Evolutionary conservation across 129 eudicot species (phyloP).

Genomic region (Centrapalus pauciflorus): DNA sequence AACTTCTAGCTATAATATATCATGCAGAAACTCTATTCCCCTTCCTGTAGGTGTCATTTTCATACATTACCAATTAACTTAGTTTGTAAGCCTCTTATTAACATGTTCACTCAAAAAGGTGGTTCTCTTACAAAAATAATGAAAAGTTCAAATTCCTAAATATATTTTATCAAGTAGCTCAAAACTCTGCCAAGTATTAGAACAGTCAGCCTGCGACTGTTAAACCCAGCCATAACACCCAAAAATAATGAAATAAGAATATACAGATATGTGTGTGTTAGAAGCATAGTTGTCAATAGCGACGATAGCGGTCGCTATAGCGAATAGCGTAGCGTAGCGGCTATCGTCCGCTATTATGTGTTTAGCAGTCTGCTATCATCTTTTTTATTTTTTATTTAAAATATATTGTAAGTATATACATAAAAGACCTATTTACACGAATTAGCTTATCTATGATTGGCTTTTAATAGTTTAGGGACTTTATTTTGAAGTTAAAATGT

Average conservation of each 20-base stretch:
- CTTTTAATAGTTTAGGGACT: no score
- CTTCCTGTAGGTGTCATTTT: not conserved
- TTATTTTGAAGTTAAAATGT: no score
- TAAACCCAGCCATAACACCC: not conserved
- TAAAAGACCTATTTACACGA: no score
- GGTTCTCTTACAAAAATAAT: not conserved
- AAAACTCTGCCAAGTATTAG: not conserved
- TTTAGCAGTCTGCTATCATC: no score
- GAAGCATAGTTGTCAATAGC: no score
- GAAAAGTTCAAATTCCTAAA: not conserved
- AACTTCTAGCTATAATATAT: not conserved
- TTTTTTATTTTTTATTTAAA: no score
- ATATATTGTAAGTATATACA: no score
- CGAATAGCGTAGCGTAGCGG: no score
- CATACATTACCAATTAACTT: not conserved
- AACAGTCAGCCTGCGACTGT: not conserved
- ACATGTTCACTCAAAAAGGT: no score
- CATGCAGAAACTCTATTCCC: not conserved
- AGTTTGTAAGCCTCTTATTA: not conserved
- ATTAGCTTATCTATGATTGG: no score
- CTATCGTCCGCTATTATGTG: no score
- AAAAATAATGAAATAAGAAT: not conserved
- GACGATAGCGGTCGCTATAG: no score
- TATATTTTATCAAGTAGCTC: not conserved
- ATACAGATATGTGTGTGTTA: not conserved